Evolutionary conservation across 2,329 filamentous ascomycete species (phyloP).

Genomic region (Trichothecium roseum): DNA sequence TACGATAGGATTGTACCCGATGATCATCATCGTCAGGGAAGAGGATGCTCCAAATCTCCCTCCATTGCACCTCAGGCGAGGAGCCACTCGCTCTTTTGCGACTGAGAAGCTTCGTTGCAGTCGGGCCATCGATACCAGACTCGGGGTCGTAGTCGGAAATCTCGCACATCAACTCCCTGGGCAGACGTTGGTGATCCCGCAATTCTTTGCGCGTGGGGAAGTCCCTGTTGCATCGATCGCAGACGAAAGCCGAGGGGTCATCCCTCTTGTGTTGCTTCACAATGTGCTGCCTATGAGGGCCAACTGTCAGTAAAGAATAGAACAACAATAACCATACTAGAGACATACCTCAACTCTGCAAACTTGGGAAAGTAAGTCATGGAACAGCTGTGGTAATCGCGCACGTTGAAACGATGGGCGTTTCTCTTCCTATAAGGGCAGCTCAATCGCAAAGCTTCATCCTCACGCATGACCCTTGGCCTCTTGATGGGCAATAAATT

Average conservation of each 20-base stretch:
- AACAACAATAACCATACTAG: too few relatives aligned
- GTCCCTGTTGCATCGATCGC: slow-evolving; percentile 28
- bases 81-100: slow-evolving; percentile 27
- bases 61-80: slow-evolving; percentile 27
- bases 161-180: slow-evolving; percentile 30
- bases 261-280: slow-evolving; percentile 32
- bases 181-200: slow-evolving; percentile 26
- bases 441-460: slow-evolving; percentile 27
- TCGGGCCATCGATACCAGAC: slow-evolving; percentile 28
- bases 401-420: slow-evolving; percentile 32
- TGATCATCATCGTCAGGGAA: slow-evolving; percentile 29
- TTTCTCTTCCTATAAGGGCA: slow-evolving; percentile 35
- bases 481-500: slow-evolving; percentile 19
- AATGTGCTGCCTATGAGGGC: slow-evolving; percentile 24
- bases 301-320: too few relatives aligned
- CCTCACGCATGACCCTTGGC: slow-evolving; percentile 18
- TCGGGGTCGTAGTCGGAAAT: slow-evolving; percentile 28
- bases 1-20: slow-evolving; percentile 19
- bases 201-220: slow-evolving; percentile 26
- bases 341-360: slow-evolving; percentile 24
- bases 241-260: slow-evolving; percentile 27
- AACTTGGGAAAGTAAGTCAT: slow-evolving; percentile 32
- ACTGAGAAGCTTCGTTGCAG: slow-evolving; percentile 27
- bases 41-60: slow-evolving; percentile 29
- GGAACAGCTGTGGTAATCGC: slow-evolving; percentile 32